phyloP scores from a whole-genome alignment of 768 basidiomycete species.

The Trametes cinnabarina region DNA sequence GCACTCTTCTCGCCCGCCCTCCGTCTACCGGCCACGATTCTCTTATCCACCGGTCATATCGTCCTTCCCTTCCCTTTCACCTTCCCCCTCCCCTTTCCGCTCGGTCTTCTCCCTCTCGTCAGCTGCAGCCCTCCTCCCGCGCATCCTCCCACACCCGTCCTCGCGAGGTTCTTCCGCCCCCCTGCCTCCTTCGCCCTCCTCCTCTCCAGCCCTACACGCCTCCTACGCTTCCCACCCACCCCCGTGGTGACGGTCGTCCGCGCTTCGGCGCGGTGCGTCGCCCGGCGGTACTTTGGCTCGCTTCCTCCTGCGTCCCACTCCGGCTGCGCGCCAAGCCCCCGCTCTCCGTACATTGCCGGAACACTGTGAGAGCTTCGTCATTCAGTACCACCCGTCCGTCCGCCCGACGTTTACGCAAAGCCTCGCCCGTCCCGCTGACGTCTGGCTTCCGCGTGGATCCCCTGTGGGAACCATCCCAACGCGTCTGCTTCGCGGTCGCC shows the following conservation, averaged over 20 bases:
- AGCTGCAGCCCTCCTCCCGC: slow-evolving; percentile 2
- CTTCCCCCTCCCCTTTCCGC: not conserved
- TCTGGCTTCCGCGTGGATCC: slow-evolving; percentile 19
- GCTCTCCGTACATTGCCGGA: slow-evolving; percentile 8
- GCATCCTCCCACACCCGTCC: not conserved
- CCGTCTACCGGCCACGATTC: slow-evolving; percentile 19
- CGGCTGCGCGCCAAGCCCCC: not conserved
- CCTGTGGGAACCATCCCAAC: slow-evolving; percentile 3
- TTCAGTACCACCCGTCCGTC: slow-evolving; percentile 6
- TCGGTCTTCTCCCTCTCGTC: slow-evolving; percentile 1
- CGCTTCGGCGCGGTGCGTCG: not conserved
- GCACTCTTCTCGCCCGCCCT: not conserved
- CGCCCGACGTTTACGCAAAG: slow-evolving; percentile 9
- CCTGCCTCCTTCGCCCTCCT: not conserved
- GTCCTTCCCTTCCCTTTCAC: slow-evolving; percentile 1
- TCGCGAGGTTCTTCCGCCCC: slow-evolving; percentile 12
- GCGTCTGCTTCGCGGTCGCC: not conserved
- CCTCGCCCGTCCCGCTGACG: slow-evolving; percentile 1
- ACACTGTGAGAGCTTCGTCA: slow-evolving; percentile 7
- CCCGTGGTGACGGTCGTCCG: not conserved
- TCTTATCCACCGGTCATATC: slow-evolving; percentile 11
- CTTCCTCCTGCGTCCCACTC: not conserved
- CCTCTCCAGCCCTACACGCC: too few species aligned
- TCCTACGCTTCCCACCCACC: not conserved
- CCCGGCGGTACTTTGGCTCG: slow-evolving; percentile 5